Base-by-base conservation (phyloP, 805 yeast species). In the Ogataea haglerorum region DNA sequence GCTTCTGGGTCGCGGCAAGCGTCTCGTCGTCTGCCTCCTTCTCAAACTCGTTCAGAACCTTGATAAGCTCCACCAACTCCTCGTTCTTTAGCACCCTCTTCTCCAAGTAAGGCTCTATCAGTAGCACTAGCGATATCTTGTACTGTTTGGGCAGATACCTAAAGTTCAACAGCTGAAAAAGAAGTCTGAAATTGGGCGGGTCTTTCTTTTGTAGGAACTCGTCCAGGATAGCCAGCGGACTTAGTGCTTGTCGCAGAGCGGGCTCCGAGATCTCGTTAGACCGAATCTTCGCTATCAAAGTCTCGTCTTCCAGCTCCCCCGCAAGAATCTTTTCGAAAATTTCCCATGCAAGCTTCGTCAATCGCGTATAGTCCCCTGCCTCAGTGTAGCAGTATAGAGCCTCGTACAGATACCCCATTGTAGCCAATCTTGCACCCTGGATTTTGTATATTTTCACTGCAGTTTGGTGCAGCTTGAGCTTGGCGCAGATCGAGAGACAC, bases 401-500 rank as follows among this genome's bases (percentile, higher is more conserved):
- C 56, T 83, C 91, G 42, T 72, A 71, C 8, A 79, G 52, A 29
- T 49, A 50, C 4, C 64, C 63, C 23, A 53, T 47, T 4, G 46
- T 42, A 5, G 52, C 47, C 30, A 63, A 47, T n/a, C 36, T 36
- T 12, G 54, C 49, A 14, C 84, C 85, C 35, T 76, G 78, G 15
- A 70, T 65, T 41, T 72, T 69, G 58, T 74, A 81, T 3, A 85
- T 65, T 23, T 70, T 66, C 42, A 70, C 70, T 0, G 85, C 78
- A 10, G 85, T 78, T 6, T 70, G 63, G n/a, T 78, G 69, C 30
- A 84, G 58, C 51, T 74, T 76, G 57, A 84, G 67, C 50, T 80
- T 73, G 10, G 89, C 85, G 64, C 91, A 83, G 5, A 85, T 67
- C 2, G 86, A 75, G 37, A 85, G 64, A 32, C 82, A 75, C 91